Evolutionary conservation across 1,284 basidiomycete genomes (phyloP).

Genomic region (Trichosporon coremiiforme): DNA sequence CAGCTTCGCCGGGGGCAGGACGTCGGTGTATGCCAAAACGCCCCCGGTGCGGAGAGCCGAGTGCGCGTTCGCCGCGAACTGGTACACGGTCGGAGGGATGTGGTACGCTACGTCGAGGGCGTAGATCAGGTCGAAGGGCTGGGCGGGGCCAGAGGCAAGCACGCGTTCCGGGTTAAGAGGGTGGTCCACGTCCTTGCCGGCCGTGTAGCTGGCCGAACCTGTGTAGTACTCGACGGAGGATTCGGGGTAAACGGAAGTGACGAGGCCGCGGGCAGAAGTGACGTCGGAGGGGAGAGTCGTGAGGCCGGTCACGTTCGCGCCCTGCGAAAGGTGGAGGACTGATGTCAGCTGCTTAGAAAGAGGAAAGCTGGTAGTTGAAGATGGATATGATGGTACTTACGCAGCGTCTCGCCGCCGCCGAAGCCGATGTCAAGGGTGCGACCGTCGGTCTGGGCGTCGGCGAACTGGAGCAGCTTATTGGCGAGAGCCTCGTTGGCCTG

Average conservation of each 20-base stretch:
- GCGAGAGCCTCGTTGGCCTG: slow-evolving; percentile 67
- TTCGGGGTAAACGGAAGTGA: slow-evolving; percentile 38
- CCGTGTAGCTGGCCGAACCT: slow-evolving; percentile 32
- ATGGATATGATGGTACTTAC: slow-evolving; percentile 40
- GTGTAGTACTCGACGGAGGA: slow-evolving; percentile 26
- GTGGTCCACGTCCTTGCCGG: slow-evolving; percentile 41
- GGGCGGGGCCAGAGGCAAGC: not conserved
- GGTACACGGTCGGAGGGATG: slow-evolving; percentile 62
- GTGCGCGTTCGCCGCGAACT: slow-evolving; percentile 61
- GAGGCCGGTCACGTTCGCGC: slow-evolving; percentile 63
- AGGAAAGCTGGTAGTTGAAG: not conserved
- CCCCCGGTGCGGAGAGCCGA: slow-evolving; percentile 61
- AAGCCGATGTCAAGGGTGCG: slow-evolving; percentile 69
- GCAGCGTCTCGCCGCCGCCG: slow-evolving; percentile 69
- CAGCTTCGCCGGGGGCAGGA: slow-evolving; percentile 51
- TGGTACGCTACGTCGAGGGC: slow-evolving; percentile 73
- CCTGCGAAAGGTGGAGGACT: slow-evolving; percentile 49
- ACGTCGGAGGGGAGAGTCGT: slow-evolving; percentile 64
- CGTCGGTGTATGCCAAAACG: slow-evolving; percentile 66
- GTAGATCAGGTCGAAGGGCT: slow-evolving; percentile 54
- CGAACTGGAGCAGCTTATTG: slow-evolving; percentile 60
- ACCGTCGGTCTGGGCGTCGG: slow-evolving; percentile 55
- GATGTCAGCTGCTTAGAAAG: slow-evolving; percentile 44
- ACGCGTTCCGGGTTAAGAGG: slow-evolving; percentile 46
- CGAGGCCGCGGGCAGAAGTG: slow-evolving; percentile 59